Conservation (phyloP, 2,329 filamentous ascomycete species). For the Ilyonectria destructans region DNA sequence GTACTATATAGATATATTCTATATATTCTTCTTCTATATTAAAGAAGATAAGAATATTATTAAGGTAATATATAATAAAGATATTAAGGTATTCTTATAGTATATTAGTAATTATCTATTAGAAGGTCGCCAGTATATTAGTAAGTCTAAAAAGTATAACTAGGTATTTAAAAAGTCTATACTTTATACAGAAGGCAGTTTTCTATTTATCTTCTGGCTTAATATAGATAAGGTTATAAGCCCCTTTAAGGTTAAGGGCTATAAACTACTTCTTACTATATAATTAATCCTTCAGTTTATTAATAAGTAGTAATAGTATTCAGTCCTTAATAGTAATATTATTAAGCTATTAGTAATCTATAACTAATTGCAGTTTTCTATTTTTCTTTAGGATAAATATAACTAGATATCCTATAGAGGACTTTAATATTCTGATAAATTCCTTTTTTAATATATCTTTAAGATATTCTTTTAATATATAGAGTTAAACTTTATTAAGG, state of each 20-base stretch:
- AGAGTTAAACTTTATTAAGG: slow-evolving; percentile 28
- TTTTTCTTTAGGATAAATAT: slow-evolving; percentile 34
- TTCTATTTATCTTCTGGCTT: slow-evolving; percentile 54
- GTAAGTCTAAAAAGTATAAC: slow-evolving; percentile 44
- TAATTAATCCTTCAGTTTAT: slow-evolving; percentile 42
- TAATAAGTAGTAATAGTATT: slow-evolving; percentile 42
- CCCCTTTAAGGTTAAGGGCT: slow-evolving; percentile 34
- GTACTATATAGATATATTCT: slow-evolving; percentile 36
- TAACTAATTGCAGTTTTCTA: slow-evolving; percentile 36
- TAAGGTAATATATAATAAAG: slow-evolving; percentile 31
- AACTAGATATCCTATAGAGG: background rate
- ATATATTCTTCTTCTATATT: slow-evolving; percentile 36
- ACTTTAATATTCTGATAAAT: background rate
- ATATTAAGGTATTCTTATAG: slow-evolving; percentile 32
- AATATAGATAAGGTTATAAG: slow-evolving; percentile 53
- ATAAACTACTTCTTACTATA: slow-evolving; percentile 31
- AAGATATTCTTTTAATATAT: slow-evolving; percentile 15
- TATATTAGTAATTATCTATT: slow-evolving; percentile 39
- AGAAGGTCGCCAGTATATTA: slow-evolving; percentile 39
- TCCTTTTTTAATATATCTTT: slow-evolving; percentile 29
- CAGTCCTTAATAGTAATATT: slow-evolving; percentile 47
- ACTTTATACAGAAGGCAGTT: slow-evolving; percentile 53
- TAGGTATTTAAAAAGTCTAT: slow-evolving; percentile 52
- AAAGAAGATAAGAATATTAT: slow-evolving; percentile 45
- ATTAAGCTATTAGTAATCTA: slow-evolving; percentile 40